Conservation (phyloP, 2,329 filamentous ascomycete species). For the Torrubiella hemipterigena region DNA sequence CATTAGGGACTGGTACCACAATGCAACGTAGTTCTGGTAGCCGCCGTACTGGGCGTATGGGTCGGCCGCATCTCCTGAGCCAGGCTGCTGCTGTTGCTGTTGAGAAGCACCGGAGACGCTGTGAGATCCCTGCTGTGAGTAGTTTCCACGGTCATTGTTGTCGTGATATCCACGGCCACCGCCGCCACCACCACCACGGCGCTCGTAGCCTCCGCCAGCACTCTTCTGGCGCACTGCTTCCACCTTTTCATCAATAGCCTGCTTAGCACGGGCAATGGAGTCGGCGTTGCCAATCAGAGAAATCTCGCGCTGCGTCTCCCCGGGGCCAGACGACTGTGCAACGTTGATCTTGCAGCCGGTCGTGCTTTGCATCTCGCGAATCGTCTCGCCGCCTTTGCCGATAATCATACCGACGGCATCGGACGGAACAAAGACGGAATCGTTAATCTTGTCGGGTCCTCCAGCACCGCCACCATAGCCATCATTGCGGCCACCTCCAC, state of each 20-base stretch:
- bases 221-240: slow-evolving; percentile 62
- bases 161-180: slow-evolving; percentile 36
- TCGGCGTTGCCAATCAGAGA: slow-evolving; percentile 68
- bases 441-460: slow-evolving; percentile 58
- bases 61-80: slow-evolving; percentile 43
- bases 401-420: slow-evolving; percentile 96
- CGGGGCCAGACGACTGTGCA: slow-evolving; percentile 63
- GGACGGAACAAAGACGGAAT: slow-evolving; percentile 75
- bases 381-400: slow-evolving; percentile 86
- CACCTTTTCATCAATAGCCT: slow-evolving; percentile 82
- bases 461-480: slow-evolving; percentile 25
- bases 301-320: slow-evolving; percentile 75
- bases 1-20: slow-evolving; percentile 65
- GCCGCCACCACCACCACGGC: slow-evolving; percentile 24
- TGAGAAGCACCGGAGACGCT: slow-evolving; percentile 27
- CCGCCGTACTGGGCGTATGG: slow-evolving; percentile 75
- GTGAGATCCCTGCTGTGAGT: slow-evolving; percentile 35
- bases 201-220: slow-evolving; percentile 30
- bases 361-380: slow-evolving; percentile 80
- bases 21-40: slow-evolving; percentile 66
- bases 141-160: slow-evolving; percentile 42
- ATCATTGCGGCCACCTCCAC: slow-evolving; percentile 17
- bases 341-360: slow-evolving; percentile 95
- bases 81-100: slow-evolving; percentile 29
- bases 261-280: slow-evolving; percentile 70